These are phyloP conservation scores for Eucalyptus urophylla DNA, from an alignment of 345 rosid genomes.

Conservation along the genomic window DNA sequence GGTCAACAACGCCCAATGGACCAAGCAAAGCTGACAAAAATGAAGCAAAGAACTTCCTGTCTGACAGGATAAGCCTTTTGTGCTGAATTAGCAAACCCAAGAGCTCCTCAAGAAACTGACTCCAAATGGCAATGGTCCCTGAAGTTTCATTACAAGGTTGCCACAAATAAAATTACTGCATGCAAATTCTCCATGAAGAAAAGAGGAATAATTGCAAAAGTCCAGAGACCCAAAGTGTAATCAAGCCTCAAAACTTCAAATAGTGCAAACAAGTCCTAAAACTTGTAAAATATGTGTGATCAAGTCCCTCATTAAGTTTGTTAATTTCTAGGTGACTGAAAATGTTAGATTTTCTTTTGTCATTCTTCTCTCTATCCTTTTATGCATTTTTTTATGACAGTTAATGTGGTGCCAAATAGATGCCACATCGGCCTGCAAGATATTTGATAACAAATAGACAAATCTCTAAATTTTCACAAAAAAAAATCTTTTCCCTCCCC, in stretches of 20 bases:
- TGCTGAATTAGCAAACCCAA: conserved; percentile 71
- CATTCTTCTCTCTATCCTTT: background rate
- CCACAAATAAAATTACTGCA: background rate
- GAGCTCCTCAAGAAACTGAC: conserved; percentile 53
- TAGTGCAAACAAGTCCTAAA: background rate
- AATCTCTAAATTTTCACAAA: background rate
- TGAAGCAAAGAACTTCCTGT: conserved; percentile 64
- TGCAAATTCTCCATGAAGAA: background rate
- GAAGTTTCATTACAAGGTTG: conserved; percentile 1
- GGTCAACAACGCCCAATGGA: conserved; percentile 18
- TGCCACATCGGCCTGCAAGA: background rate
- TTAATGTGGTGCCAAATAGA: background rate
- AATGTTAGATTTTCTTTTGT: background rate
- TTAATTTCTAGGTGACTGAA: background rate
- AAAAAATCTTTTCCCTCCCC: background rate
- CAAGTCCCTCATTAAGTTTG: background rate
- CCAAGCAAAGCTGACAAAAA: conserved; percentile 66
- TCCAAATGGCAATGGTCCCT: conserved; percentile 66
- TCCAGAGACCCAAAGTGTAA: background rate
- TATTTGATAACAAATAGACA: background rate
- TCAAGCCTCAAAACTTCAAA: background rate
- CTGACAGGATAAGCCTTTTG: conserved; percentile 63
- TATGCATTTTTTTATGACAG: background rate
- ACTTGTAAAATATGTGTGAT: background rate
- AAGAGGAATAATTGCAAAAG: background rate